Evolutionary conservation across 306 rosid species (phyloP).

Genomic region (Prunus davidiana): DNA sequence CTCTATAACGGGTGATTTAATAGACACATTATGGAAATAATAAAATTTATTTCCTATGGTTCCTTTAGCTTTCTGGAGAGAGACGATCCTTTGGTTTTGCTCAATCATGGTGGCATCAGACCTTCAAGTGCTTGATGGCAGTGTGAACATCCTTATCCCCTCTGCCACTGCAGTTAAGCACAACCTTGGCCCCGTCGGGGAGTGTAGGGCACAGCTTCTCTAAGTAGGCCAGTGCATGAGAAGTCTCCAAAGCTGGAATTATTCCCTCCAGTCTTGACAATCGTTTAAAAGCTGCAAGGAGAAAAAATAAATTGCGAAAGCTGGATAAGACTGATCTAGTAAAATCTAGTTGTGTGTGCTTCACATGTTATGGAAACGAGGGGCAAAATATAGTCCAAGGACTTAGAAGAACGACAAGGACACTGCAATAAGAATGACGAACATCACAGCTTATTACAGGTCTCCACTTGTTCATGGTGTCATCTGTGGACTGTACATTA

Average conservation of each 20-base stretch:
- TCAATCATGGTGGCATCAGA: slow-evolving; percentile 29
- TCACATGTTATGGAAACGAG: neutral
- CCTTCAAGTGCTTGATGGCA: slow-evolving; percentile 73
- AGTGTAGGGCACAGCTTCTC: slow-evolving; percentile 84
- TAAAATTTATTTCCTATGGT: neutral
- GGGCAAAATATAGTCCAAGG: neutral
- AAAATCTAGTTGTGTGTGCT: neutral
- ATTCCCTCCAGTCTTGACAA: slow-evolving; percentile 88
- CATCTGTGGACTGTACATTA: neutral
- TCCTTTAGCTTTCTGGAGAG: neutral
- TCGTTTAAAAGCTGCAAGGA: slow-evolving; percentile 71
- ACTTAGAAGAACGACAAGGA: neutral
- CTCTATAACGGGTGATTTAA: neutral
- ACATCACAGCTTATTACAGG: neutral
- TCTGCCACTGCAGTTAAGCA: slow-evolving; percentile 87
- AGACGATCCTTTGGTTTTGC: neutral
- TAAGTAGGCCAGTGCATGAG: slow-evolving; percentile 87
- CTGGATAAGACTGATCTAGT: neutral
- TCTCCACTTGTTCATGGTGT: neutral
- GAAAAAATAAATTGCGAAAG: neutral
- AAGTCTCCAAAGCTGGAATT: slow-evolving; percentile 94
- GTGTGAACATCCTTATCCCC: slow-evolving; percentile 98
- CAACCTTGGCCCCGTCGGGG: slow-evolving; percentile 68
- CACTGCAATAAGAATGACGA: neutral
- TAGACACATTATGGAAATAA: neutral